These are phyloP conservation scores for Symbiodinium pilosum DNA, from an alignment of 73 alveolate species.

Conservation along the genomic window DNA sequence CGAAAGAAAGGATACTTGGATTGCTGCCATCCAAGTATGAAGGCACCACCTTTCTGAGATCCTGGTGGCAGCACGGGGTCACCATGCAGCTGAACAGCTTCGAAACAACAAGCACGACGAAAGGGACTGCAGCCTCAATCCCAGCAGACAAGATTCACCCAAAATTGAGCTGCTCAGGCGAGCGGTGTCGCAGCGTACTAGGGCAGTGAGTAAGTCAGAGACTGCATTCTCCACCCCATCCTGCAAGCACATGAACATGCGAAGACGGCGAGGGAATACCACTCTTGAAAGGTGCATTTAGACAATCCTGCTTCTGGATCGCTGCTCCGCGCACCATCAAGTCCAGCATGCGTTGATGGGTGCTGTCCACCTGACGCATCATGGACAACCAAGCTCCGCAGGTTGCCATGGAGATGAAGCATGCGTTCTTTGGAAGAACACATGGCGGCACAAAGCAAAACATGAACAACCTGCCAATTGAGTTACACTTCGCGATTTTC, in stretches of 20 bases:
- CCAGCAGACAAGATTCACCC: neutral
- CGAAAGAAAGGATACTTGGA: conserved; percentile 36
- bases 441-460: too few species aligned
- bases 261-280: neutral
- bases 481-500: neutral
- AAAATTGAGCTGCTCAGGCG: conserved; percentile 41
- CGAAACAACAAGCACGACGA: neutral
- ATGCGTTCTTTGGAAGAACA: too few species aligned
- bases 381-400: too few species aligned
- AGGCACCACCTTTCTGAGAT: conserved; percentile 42
- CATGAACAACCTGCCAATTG: too few species aligned
- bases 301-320: conserved; percentile 41
- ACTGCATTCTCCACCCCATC: conserved; percentile 86
- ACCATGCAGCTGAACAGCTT: neutral
- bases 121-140: too few species aligned
- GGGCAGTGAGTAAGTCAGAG: conserved; percentile 30
- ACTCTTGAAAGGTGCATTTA: neutral
- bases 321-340: conserved; percentile 85
- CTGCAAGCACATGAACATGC: neutral
- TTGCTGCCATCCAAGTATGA: conserved; percentile 39
- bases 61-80: too few species aligned
- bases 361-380: conserved; percentile 42
- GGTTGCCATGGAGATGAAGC: too few species aligned
- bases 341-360: conserved; percentile 78
- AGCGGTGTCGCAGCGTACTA: conserved; percentile 33